A percentile compares a stretch with the other conserved stretches of the same genome.
Conservation (phyloP, 441 rosid species). For the Pelargonium citronellum region DNA sequence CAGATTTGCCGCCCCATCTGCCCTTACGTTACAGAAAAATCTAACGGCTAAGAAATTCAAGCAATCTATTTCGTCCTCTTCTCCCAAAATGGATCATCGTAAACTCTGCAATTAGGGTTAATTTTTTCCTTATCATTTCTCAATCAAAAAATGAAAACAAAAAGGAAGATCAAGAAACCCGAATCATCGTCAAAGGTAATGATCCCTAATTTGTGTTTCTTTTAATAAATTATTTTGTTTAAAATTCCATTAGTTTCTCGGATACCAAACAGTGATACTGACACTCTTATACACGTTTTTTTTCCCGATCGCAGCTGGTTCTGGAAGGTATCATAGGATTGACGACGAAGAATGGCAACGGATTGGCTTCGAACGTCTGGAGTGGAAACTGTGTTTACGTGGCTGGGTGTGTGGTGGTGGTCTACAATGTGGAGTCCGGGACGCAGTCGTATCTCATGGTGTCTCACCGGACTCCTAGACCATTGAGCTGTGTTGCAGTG, state of each 20-base stretch:
- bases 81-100: constrained; percentile 5
- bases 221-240: constrained; percentile 3
- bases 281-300: background rate
- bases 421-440: constrained; percentile 44
- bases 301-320: constrained; percentile 39
- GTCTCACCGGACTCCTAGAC: constrained; percentile 61
- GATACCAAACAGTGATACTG: background rate
- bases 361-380: constrained; percentile 47
- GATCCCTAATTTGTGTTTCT: background rate
- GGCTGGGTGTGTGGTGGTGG: constrained; percentile 77
- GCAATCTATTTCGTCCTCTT: background rate
- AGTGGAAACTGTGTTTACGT: constrained; percentile 48
- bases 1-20: constrained; percentile 28
- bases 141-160: constrained; percentile 37
- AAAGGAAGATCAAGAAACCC: constrained; percentile 45
- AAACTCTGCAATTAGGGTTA: background rate
- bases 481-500: constrained; percentile 59
- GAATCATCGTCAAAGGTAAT: constrained; percentile 47
- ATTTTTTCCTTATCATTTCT: background rate
- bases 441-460: constrained; percentile 61
- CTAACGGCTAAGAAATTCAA: constrained; percentile 7
- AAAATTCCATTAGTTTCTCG: background rate
- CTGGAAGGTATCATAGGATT: constrained; percentile 66
- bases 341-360: constrained; percentile 57
- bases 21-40: constrained; percentile 1